These are phyloP conservation scores for Musa troglodytarum DNA, from an alignment of 176 grass and related monocot genomes.

Conservation along the genomic window DNA sequence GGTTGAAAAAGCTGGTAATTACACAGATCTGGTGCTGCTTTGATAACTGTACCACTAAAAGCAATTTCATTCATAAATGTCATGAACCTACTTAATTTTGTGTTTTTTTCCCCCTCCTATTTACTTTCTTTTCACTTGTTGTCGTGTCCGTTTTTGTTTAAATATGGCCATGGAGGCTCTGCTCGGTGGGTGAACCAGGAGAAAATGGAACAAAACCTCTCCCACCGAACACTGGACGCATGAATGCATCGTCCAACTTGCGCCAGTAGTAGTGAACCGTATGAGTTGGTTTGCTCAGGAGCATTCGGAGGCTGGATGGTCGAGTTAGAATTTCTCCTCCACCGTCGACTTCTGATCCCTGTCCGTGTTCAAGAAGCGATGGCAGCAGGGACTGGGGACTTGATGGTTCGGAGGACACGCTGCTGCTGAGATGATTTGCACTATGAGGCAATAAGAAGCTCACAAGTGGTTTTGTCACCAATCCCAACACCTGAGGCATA, in stretches of 20 bases:
- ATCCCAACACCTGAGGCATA: slow-evolving; percentile 63
- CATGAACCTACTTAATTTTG: too few relatives aligned
- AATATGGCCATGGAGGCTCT: slow-evolving; percentile 19
- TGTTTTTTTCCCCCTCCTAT: too few relatives aligned
- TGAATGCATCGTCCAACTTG: slow-evolving; percentile 81
- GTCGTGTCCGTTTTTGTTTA: background rate
- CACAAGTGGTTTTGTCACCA: slow-evolving; percentile 95
- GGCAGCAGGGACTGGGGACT: slow-evolving; percentile 56
- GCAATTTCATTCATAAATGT: too few relatives aligned
- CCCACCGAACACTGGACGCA: slow-evolving; percentile 89
- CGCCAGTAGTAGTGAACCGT: slow-evolving; percentile 99
- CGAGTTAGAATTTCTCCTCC: slow-evolving; percentile 23
- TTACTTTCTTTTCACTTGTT: background rate
- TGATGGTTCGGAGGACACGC: slow-evolving; percentile 37
- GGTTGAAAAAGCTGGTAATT: too few relatives aligned
- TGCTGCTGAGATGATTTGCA: slow-evolving; percentile 9
- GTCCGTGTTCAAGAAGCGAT: slow-evolving; percentile 43
- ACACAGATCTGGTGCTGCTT: too few relatives aligned
- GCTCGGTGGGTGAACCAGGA: slow-evolving; percentile 64
- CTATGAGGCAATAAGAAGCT: slow-evolving; percentile 36
- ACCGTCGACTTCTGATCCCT: slow-evolving; percentile 51
- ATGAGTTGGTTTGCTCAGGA: slow-evolving; percentile 68
- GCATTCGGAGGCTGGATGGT: slow-evolving; percentile 77
- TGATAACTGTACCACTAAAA: too few relatives aligned
- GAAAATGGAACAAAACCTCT: slow-evolving; percentile 71